Evolutionary conservation across 1,139 yeast species (phyloP).

Genomic region (Debaryomyces sp.): DNA sequence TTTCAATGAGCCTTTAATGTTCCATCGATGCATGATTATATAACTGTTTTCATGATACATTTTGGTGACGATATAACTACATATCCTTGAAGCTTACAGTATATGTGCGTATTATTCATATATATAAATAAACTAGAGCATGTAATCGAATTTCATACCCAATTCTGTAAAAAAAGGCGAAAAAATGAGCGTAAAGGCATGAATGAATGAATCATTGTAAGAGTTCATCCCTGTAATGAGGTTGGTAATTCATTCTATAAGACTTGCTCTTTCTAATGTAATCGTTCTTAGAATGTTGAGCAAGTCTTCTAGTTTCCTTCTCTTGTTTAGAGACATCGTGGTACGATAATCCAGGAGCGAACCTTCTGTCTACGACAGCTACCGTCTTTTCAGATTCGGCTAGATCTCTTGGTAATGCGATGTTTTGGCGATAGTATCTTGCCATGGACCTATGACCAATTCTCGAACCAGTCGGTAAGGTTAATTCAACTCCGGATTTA

Average conservation of each 20-base stretch:
- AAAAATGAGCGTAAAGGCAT: slow-evolving; percentile 1
- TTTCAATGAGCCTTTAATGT: background rate
- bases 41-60: background rate
- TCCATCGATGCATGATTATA: background rate
- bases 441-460: slow-evolving; percentile 52
- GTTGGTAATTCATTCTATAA: slow-evolving; percentile 36
- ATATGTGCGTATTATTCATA: background rate
- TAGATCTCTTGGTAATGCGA: slow-evolving; percentile 27
- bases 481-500: slow-evolving; percentile 41
- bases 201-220: slow-evolving; percentile 22
- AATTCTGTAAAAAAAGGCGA: background rate
- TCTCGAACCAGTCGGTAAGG: slow-evolving; percentile 51
- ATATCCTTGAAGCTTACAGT: background rate
- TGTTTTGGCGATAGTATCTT: slow-evolving; percentile 46
- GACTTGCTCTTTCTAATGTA: slow-evolving; percentile 30
- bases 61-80: background rate
- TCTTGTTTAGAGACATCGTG: slow-evolving; percentile 38
- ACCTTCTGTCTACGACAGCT: slow-evolving; percentile 43
- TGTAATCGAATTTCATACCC: background rate
- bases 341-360: slow-evolving; percentile 41
- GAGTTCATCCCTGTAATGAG: slow-evolving; percentile 42
- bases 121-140: background rate
- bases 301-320: slow-evolving; percentile 30
- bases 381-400: slow-evolving; percentile 37
- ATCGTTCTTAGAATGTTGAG: slow-evolving; percentile 26